A percentile compares a stretch with the other conserved stretches of the same genome.
Conservation (phyloP, 805 yeast species). For the Saturnispora silvae region DNA sequence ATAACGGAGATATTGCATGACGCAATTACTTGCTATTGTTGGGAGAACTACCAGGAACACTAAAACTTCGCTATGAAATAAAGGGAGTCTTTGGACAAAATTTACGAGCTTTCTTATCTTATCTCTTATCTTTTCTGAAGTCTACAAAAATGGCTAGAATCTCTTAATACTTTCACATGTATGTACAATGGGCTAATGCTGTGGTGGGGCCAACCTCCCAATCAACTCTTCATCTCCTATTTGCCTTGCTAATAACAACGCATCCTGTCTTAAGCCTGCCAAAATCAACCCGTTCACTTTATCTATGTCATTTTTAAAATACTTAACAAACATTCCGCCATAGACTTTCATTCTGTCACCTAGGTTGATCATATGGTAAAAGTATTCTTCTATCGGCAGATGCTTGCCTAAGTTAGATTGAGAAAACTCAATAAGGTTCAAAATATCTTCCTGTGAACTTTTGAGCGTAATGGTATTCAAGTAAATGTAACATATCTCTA, state of each 20-base stretch:
- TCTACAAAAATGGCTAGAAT: too few relatives aligned
- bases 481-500: constrained; percentile 44
- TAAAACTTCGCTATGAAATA: too few relatives aligned
- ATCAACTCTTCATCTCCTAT: constrained; percentile 6
- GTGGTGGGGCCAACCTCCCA: too few relatives aligned
- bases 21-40: too few relatives aligned
- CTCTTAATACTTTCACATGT: too few relatives aligned
- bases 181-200: too few relatives aligned
- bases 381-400: constrained; percentile 66
- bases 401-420: constrained; percentile 35
- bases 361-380: constrained; percentile 37
- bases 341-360: constrained; percentile 51
- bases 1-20: too few relatives aligned
- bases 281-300: constrained; percentile 4
- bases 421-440: constrained; percentile 44
- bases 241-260: constrained; percentile 6
- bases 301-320: constrained; percentile 28
- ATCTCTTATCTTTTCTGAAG: too few relatives aligned
- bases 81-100: too few relatives aligned
- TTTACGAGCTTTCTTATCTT: too few relatives aligned
- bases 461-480: constrained; percentile 36
- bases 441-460: constrained; percentile 45
- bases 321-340: constrained; percentile 48
- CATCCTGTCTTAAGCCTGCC: constrained; percentile 11
- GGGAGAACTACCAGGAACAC: too few relatives aligned